Evolutionary conservation across 805 yeast species (phyloP).

Genomic region (Candida succiphila): DNA sequence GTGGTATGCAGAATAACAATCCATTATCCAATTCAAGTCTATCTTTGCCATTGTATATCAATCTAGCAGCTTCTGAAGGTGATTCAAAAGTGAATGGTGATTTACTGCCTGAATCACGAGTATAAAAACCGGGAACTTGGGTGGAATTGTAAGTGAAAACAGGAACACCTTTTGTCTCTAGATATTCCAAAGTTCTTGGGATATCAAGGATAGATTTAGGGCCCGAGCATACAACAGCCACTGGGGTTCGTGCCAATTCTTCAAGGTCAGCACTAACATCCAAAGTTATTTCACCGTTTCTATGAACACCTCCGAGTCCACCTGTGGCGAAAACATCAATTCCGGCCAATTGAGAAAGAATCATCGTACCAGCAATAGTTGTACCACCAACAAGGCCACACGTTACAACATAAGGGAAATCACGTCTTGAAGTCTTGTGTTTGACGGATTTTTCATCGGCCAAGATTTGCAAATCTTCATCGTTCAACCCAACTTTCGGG

Average conservation of each 20-base stretch:
- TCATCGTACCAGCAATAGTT: conserved; percentile 85
- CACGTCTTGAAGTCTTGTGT: conserved; percentile 70
- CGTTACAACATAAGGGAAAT: conserved; percentile 64
- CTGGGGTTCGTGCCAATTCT: conserved; percentile 74
- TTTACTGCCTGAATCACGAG: conserved; percentile 60
- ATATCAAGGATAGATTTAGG: conserved; percentile 83
- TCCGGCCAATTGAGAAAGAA: conserved; percentile 64
- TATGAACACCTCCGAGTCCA: conserved; percentile 87
- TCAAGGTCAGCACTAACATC: conserved; percentile 85
- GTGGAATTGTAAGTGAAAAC: conserved; percentile 47
- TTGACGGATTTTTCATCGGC: conserved; percentile 16
- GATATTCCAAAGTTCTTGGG: conserved; percentile 69
- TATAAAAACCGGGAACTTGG: conserved; percentile 69
- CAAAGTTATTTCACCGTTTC: conserved; percentile 64
- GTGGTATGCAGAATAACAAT: conserved; percentile 71
- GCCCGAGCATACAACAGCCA: conserved; percentile 88
- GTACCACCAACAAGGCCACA: conserved; percentile 70
- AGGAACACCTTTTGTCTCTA: conserved; percentile 87
- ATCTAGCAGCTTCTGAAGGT: conserved; percentile 50
- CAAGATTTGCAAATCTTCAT: conserved; percentile 6
- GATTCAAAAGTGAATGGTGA: conserved; percentile 59
- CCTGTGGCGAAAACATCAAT: conserved; percentile 87
- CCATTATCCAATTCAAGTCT: conserved; percentile 53
- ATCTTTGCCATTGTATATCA: conserved; percentile 38
- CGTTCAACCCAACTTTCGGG: conserved; percentile 57